phyloP scores from a whole-genome alignment of 2,329 filamentous ascomycete species.

The Fusarium coicis region DNA sequence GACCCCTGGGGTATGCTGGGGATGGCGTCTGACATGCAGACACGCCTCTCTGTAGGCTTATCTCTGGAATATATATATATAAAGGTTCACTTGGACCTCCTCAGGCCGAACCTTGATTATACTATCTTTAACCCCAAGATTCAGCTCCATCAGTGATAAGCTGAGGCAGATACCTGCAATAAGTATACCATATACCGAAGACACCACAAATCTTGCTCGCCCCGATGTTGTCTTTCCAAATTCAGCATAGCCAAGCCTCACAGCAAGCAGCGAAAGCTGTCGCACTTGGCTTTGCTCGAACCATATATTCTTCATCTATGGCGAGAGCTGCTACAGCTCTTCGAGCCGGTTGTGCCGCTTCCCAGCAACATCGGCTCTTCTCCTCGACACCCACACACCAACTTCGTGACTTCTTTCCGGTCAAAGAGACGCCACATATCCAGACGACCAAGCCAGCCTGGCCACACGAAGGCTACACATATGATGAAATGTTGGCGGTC shows the following conservation, averaged over 20 bases:
- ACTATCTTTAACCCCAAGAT: conserved; percentile 11
- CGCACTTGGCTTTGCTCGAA: conserved; percentile 34
- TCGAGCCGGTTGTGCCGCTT: conserved; percentile 25
- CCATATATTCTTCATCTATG: conserved; percentile 24
- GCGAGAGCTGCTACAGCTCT: conserved; percentile 15
- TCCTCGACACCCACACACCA: conserved; percentile 59
- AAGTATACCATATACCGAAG: conserved; percentile 4
- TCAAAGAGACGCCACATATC: conserved; percentile 69
- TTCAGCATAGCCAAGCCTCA: conserved; percentile 37
- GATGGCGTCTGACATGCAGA: conserved; percentile 4
- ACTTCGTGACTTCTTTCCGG: conserved; percentile 71
- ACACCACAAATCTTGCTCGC: conserved; percentile 11
- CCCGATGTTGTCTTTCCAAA: conserved; percentile 45
- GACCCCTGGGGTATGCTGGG: conserved; percentile 2
- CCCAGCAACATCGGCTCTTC: conserved; percentile 51
- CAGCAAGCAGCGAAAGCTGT: conserved; percentile 42
- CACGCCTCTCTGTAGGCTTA: conserved; percentile 18
- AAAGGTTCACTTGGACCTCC: conserved; percentile 24
- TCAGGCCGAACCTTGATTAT: conserved; percentile 23
- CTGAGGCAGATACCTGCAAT: conserved; percentile 11
- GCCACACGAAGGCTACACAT: conserved; percentile 78
- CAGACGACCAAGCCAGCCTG: conserved; percentile 72
- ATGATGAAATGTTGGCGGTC: conserved; percentile 81
- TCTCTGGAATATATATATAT: conserved; percentile 26
- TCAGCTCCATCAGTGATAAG: neutral